A percentile compares a stretch with the other conserved stretches of the same genome.
Conservation (phyloP, 1,139 yeast species). For the Taphrina deformans region DNA sequence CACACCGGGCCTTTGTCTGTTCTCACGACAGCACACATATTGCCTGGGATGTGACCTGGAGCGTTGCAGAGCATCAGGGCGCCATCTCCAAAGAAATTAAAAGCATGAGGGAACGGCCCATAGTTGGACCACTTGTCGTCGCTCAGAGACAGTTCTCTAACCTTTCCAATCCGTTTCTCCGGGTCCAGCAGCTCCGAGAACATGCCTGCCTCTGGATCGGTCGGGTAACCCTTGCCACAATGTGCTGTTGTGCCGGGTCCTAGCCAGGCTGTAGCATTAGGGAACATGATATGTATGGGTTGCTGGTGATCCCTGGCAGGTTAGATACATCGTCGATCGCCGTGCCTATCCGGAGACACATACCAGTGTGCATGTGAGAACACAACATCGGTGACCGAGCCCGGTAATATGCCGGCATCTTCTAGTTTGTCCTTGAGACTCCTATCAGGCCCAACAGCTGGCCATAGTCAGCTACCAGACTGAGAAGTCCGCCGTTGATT, state of each 20-base stretch:
- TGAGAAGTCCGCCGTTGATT: neutral
- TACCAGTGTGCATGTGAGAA: conserved; percentile 25
- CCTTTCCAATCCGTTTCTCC: conserved; percentile 12
- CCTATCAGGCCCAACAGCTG: conserved; percentile 1
- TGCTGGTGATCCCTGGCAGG: conserved; percentile 17
- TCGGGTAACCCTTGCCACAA: conserved; percentile 21
- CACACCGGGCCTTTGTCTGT: conserved; percentile 12
- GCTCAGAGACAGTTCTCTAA: conserved; percentile 10
- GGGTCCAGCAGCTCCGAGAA: conserved; percentile 19
- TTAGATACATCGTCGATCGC: neutral
- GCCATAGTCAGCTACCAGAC: neutral
- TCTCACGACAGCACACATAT: conserved; percentile 19
- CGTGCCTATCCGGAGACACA: neutral
- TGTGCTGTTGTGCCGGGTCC: conserved; percentile 22
- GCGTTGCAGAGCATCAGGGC: conserved; percentile 16
- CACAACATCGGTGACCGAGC: conserved; percentile 10
- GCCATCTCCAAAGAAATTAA: conserved; percentile 19
- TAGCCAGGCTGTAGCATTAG: conserved; percentile 20
- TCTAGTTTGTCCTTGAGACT: neutral
- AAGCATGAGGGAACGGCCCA: conserved; percentile 11
- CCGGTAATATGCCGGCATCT: neutral
- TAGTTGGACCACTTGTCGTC: neutral
- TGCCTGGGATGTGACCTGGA: conserved; percentile 27
- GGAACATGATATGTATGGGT: conserved; percentile 13
- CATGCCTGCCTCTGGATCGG: conserved; percentile 9